Evolutionary conservation across 1,139 yeast species (phyloP).

Genomic region (Lodderomyces orthopsilosis): DNA sequence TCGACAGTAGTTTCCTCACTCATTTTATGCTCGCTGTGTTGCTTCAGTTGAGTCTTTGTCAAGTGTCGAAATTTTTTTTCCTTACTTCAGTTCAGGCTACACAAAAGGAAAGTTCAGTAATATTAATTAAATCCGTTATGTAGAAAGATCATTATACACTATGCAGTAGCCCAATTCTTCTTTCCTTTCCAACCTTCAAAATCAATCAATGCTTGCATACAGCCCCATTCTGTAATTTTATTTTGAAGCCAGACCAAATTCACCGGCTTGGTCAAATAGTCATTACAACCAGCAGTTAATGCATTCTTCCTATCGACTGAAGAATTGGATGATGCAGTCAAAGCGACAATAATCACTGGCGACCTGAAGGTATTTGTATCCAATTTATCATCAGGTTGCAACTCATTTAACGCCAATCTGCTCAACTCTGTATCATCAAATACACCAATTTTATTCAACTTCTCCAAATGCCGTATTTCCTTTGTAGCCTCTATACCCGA

Average conservation of each 20-base stretch:
- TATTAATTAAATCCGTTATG: too few relatives aligned
- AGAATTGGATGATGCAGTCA: conserved; percentile 83
- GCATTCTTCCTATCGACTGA: conserved; percentile 90
- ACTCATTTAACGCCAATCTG: conserved; percentile 20
- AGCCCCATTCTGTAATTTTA: conserved; percentile 95
- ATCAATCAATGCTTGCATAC: conserved; percentile 96
- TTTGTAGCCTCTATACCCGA: conserved; percentile 50
- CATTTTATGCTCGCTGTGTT: conserved; percentile 6
- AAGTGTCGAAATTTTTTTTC: not conserved
- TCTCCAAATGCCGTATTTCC: conserved; percentile 66
- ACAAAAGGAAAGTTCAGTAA: too few relatives aligned
- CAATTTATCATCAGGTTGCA: conserved; percentile 41
- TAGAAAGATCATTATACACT: not conserved
- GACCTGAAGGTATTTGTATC: conserved; percentile 68
- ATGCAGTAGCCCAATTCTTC: conserved; percentile 11
- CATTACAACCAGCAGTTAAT: conserved; percentile 94
- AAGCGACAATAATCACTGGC: conserved; percentile 93
- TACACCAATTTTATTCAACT: conserved; percentile 78
- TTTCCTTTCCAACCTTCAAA: conserved; percentile 85
- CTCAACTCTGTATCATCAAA: conserved; percentile 50
- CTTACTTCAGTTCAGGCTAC: too few relatives aligned
- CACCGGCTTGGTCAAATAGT: conserved; percentile 94
- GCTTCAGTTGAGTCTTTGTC: not conserved
- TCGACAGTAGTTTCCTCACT: conserved; percentile 12
- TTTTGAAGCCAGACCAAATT: conserved; percentile 91